Percentiles rank a stretch among this genome's conserved stretches.
Conservation (phyloP, 164 flowering plant species). For the Paratinospora sagittata region DNA sequence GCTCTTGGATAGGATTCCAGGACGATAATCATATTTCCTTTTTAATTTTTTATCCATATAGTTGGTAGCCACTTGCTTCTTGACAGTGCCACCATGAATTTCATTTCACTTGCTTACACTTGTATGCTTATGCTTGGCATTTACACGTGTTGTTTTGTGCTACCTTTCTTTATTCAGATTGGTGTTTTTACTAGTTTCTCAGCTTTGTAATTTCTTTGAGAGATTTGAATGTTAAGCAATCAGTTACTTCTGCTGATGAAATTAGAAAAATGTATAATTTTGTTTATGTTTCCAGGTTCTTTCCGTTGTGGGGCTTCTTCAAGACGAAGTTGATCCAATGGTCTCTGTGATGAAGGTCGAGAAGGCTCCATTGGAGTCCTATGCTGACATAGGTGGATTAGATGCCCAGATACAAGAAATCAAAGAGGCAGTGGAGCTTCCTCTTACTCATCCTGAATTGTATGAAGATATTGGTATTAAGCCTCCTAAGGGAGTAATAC, state of each 20-base stretch:
- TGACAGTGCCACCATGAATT: not conserved
- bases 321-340: conserved; percentile 91
- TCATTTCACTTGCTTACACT: not conserved
- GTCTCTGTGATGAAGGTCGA: conserved; percentile 89
- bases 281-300: conserved; percentile 39
- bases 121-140: not conserved
- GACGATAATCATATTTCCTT: not conserved
- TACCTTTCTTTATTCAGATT: not conserved
- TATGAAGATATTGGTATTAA: conserved; percentile 89
- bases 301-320: conserved; percentile 82
- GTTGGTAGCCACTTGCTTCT: not conserved
- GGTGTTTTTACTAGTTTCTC: not conserved
- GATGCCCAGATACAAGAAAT: conserved; percentile 93
- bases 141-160: not conserved
- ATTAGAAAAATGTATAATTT: not conserved
- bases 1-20: no score
- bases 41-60: not conserved
- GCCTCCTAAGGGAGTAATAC: conserved; percentile 88
- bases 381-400: conserved; percentile 87
- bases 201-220: no score
- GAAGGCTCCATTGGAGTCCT: conserved; percentile 84
- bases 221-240: not conserved
- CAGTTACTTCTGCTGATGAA: not conserved
- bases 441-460: conserved; percentile 82
- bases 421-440: conserved; percentile 88